Evolutionary conservation across 225 moss, liverwort and hornwort species (phyloP).

Genomic region (Antitrichia curtipendula): DNA sequence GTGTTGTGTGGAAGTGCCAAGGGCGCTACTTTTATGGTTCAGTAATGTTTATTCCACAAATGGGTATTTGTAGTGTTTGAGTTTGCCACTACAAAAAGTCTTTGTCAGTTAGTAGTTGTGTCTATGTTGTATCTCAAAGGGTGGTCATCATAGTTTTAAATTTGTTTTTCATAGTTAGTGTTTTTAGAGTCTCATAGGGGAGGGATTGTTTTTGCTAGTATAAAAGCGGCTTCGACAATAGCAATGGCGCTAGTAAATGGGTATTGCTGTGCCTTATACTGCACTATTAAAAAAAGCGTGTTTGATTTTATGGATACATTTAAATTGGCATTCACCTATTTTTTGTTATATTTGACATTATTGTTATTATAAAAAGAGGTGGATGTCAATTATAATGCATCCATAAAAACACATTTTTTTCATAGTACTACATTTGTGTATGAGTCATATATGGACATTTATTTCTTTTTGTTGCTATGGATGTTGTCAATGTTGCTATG

Average conservation of each 20-base stretch:
- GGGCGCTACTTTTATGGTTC: rapidly evolving
- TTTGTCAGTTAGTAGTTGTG: rapidly evolving
- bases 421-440: too few species aligned
- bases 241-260: too few species aligned
- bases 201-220: neutral
- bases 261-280: too few species aligned
- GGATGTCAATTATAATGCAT: too few species aligned
- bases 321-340: too few species aligned
- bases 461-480: neutral
- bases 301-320: too few species aligned
- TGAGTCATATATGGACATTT: neutral
- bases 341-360: too few species aligned
- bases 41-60: rapidly evolving
- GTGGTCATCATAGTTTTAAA: neutral
- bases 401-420: too few species aligned
- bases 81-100: rapidly evolving
- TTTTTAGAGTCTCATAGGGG: rapidly evolving
- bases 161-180: neutral
- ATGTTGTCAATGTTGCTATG: neutral
- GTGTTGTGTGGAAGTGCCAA: neutral
- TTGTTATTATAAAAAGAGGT: too few species aligned
- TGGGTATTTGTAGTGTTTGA: neutral
- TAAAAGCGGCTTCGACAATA: rapidly evolving
- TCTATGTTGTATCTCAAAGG: neutral
- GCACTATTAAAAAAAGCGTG: too few species aligned